Base-by-base conservation (phyloP, 164 flowering plant species). In the Magnolia changhungtana region DNA sequence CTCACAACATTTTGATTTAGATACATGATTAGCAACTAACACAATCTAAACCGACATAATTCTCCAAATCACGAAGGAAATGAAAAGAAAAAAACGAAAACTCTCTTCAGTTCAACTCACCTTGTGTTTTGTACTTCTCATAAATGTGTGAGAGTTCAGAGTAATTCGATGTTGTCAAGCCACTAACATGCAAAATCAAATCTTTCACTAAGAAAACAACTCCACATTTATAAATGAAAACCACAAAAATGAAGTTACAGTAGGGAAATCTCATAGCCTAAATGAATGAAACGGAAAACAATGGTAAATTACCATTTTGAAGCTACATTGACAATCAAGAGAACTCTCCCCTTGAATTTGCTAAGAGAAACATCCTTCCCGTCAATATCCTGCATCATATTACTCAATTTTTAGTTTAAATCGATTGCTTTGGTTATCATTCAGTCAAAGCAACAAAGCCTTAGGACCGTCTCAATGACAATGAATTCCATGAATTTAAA, bases 321-420 rank as follows among this genome's bases (percentile, higher is more conserved):
- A 77, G 98, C 98, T 77, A 95, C 98, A 81, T 95, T 95, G 58
- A 93, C 97, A 75, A 95, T 85, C 87, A 95, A 82, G 7, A 91
- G 90, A 80, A 83, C 90, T 82, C 89, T 92, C 63, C 97, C 95
- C 85, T 95, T 93, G 81, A 91, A 95, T 79, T 90, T 92, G 84
- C 88, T 81, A 3, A 95, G 88, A 79, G 96, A 71, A 74, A 92
- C 92, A 81, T 89, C 94, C 77, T 92, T 89, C 58, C 90, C 89
- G 73, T 91, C 95, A 83, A 90, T 89, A 88, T 96, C 99, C 98
- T 95, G 89, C 81, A 84, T 49, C 58, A 74, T 19, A 74, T 11
- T 10, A 20, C 18, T 45, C 58, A 14, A 74, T 11, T 16, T 14
- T 18, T 27, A 58, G 66, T 13, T 0, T 8, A 61, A 31, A 20